Evolutionary conservation across 176 grass and related monocot genomes (phyloP), one percentile per base, ranked within the genome.

Genomic region (Oryza glaberrima): DNA sequence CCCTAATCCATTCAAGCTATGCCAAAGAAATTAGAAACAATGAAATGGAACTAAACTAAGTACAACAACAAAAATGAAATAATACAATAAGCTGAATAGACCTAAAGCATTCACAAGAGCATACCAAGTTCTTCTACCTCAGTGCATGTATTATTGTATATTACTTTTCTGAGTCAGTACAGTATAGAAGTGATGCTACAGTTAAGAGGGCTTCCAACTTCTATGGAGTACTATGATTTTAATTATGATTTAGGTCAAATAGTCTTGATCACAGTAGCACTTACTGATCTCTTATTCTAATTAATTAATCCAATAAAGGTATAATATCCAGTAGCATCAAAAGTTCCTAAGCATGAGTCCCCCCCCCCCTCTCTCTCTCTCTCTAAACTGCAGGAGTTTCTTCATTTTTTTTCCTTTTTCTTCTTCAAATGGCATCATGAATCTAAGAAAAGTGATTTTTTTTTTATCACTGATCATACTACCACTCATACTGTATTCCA

Each of bases 261-360:
- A 78, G 11, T 65, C 15, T 69, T 61, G 70, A 65, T 49, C 44
- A 80, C 15, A 75, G 22, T 45, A 64, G 70, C 65, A 82, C 7
- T 26, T 70, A 11, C 12, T 26, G 3, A 76, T 23, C 40, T 73
- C 5, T 56, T 3, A 25, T 65, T 5, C 75, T 66, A n/a, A 67
- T 49, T 40, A 34, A 61, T 75, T 69, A 80, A 28, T 69, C 20
- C 26, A 56, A 61, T 71, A 71, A 45, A 78, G 17, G 71, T 15
- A 48, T 61, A 79, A 34, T 11, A 28, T 43, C 35, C 60, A 76
- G 47, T 43, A 68, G 22, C 51, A 82, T 38, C 12, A 64, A 69
- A 64, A 82, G 12, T 25, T 70, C 35, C 9, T 6, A 64, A 65
- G 16, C 34, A 45, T 65, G 64, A 16, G 8, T 35, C 69, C 70